Evolutionary conservation across 768 basidiomycete species (phyloP).

Genomic region (Leccinellum luteum): DNA sequence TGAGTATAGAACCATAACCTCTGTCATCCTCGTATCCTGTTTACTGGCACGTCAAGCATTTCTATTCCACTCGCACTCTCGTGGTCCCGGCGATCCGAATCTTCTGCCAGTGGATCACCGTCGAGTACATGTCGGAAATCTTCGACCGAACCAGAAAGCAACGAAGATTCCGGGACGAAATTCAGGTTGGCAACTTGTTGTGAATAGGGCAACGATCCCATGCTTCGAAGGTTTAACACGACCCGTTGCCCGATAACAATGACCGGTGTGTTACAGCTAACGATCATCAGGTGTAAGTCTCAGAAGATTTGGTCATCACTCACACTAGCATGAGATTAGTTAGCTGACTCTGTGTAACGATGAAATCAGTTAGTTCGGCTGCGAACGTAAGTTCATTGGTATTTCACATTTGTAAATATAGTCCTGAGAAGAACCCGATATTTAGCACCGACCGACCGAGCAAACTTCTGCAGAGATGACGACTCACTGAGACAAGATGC

Average conservation of each 20-base stretch:
- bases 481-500: conserved; percentile 7
- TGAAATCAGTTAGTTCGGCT: not conserved
- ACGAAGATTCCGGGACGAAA: not conserved
- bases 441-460: not conserved
- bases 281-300: not conserved
- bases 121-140: too few species aligned
- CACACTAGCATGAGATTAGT: not conserved
- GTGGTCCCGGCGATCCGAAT: too few species aligned
- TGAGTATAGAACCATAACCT: too few species aligned
- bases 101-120: too few species aligned
- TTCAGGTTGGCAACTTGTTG: not conserved
- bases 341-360: not conserved
- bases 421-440: not conserved
- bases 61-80: too few species aligned
- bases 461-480: not conserved
- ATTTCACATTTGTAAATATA: not conserved
- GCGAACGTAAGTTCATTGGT: not conserved
- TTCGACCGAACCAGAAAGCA: not conserved
- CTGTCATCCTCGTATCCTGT: too few species aligned
- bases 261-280: conserved; percentile 9
- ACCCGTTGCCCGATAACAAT: conserved; percentile 12
- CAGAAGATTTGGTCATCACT: not conserved
- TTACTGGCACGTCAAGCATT: too few species aligned
- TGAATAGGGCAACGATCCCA: not conserved
- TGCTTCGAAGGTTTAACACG: conserved; percentile 14